phyloP scores from a whole-genome alignment of 371 early-diverging fungal species.

The Lichtheimia ramosa region DNA sequence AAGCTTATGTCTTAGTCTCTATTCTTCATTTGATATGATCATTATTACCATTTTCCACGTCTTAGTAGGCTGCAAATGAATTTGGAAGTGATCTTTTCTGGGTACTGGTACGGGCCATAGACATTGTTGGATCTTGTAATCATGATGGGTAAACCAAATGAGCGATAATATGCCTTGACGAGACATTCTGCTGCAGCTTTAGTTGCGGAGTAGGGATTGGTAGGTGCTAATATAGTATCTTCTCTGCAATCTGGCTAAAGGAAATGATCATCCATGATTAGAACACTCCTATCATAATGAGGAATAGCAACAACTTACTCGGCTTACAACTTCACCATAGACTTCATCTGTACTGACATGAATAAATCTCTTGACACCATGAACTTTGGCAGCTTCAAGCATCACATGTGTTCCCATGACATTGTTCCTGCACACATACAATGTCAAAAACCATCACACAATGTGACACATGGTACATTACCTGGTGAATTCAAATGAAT shows the following conservation, averaged over 20 bases:
- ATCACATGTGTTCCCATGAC: conserved; percentile 88
- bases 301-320: no score
- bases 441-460: no score
- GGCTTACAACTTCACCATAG: conserved; percentile 76
- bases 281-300: no score
- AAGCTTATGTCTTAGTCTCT: background rate
- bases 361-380: conserved; percentile 64
- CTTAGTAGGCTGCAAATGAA: conserved; percentile 76
- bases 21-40: no score
- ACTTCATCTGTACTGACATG: conserved; percentile 90
- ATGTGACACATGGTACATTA: conserved; percentile 4
- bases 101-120: conserved; percentile 86
- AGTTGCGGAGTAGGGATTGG: conserved; percentile 89
- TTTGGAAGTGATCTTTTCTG: conserved; percentile 89
- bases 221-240: conserved; percentile 70
- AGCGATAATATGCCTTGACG: conserved; percentile 79
- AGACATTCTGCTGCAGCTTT: conserved; percentile 90
- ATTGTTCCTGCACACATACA: conserved; percentile 56
- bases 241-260: conserved; percentile 69
- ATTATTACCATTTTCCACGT: conserved; percentile 64
- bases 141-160: conserved; percentile 80
- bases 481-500: conserved; percentile 84
- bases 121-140: conserved; percentile 87
- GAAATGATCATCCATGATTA: no score
- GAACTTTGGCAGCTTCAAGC: conserved; percentile 74